Conservation (phyloP, 371 early-diverging fungal species). For the Circinella minor region DNA sequence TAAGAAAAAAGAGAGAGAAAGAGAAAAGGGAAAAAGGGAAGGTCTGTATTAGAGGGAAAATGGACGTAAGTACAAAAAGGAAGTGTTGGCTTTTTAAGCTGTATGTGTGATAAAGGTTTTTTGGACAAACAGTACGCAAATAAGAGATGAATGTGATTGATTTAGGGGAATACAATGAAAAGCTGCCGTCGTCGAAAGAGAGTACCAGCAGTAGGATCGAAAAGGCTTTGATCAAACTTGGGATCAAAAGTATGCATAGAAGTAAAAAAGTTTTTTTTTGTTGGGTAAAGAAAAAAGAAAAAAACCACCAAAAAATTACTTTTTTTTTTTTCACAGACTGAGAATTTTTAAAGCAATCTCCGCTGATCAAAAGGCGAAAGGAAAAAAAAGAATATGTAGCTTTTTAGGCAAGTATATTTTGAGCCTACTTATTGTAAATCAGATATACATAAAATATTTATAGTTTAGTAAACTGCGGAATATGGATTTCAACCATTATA, state of each 20-base stretch:
- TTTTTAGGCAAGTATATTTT: no score
- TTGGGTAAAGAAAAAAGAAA: slow-evolving; percentile 6
- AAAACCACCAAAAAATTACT: not conserved
- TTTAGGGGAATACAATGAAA: not conserved
- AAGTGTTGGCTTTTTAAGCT: not conserved
- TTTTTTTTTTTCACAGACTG: not conserved
- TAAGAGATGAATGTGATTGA: not conserved
- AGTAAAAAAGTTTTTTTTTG: not conserved
- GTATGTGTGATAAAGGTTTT: not conserved
- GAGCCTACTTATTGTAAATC: no score
- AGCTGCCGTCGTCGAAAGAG: slow-evolving; percentile 14
- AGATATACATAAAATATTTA: no score
- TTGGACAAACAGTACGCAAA: not conserved
- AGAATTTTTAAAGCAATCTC: no score
- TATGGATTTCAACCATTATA: no score
- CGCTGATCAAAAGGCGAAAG: no score
- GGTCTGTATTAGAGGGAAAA: not conserved
- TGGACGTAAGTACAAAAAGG: not conserved
- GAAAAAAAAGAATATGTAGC: no score
- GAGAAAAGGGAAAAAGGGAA: not conserved
- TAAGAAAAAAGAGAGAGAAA: not conserved
- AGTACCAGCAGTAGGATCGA: slow-evolving; percentile 17
- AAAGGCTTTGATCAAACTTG: slow-evolving; percentile 11
- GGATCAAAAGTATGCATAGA: slow-evolving; percentile 16
- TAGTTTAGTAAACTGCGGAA: no score